Evolutionary conservation across 106 monocot genomes (phyloP), one percentile per base, ranked within the genome.

Genomic region (Vanilla planifolia): DNA sequence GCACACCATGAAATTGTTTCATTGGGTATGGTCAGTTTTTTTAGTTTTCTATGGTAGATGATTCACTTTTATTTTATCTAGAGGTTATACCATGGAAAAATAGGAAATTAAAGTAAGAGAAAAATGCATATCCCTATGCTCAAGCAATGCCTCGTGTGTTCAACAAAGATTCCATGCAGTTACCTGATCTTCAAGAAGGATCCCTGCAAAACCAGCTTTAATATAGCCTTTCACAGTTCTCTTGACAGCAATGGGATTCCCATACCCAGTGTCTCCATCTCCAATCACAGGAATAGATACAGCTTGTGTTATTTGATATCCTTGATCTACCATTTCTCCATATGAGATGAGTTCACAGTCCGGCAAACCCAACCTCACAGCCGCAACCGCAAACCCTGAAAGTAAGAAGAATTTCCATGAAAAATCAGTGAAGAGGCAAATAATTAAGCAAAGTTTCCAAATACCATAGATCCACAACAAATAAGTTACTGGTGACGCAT

Each of bases 101-200:
- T 37, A n/a, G n/a, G n/a, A n/a, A n/a, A n/a, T n/a, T n/a, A 22
- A 48, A 15, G 17, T 16, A 15, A 45, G 23, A 48, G 23, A 23
- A 20, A 17, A 48, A 48, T 0, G 2, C 8, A 48, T 21, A 21
- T 48, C 20, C 47, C 48, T 21, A 23, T 48, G 21, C 24, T 24
- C 11, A 8, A 24, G 25, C 25, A 24, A 3, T 48, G 48, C 25
- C 9, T 48, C 21, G 8, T 23, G 24, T 48, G 48, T 25, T 23
- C 16, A 48, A 25, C 48, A 48, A 48, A n/a, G n/a, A 53, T 29
- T 28, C 14, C n/a, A 30, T 34, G 35, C 20, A 57, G 33, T 57
- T 67, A 91, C 96, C 84, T 98, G 96, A 69, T 98, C 96, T 73
- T 98, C 96, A 36, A 91, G 91, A 75, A 98, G 78, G 61, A 98